Evolutionary conservation across 495 filamentous ascomycete species (phyloP), one percentile per base, ranked within the genome.

Genomic region (Xeromyces bisporus): DNA sequence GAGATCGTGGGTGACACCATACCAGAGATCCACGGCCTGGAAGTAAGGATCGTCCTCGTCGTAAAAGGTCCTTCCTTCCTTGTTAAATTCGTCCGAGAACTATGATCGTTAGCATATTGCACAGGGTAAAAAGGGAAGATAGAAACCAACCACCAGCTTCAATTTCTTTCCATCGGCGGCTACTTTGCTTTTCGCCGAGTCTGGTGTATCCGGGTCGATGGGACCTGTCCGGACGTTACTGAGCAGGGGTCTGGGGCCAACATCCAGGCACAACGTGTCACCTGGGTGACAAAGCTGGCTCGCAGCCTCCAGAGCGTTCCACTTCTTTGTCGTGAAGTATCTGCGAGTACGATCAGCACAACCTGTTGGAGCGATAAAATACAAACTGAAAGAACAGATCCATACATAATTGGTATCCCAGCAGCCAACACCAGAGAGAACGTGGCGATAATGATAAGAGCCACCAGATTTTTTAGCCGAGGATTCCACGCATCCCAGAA

Each of bases 71-170:
- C 79, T 62, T 7, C 75, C 75, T 28, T 70, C 65, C 10, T 48
- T 67, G 36, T 80, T 79, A 44, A 86, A 86, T 40, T 84, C 80
- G 36, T 86, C 80, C 1, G 79, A 84, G 39, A 81, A 85, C 69
- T 75, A 23, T 15, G 4, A 18, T 29, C 3, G 15, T 11, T 2
- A 6, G 11, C 7, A 9, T 0, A n/a, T 13, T 13, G 7, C 1
- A 1, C 16, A 15, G 8, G 6, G 26, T 28, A 62, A 64, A 43
- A 30, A 77, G n/a, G 69, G 40, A 83, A 75, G 15, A 86, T 50
- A 28, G 71, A 67, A 50, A 71, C 63, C 21, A 61, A n/a, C n/a
- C n/a, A n/a, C n/a, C n/a, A n/a, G n/a, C n/a, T n/a, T n/a, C n/a
- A n/a, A n/a, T n/a, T n/a, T n/a, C n/a, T n/a, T n/a, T n/a, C n/a